Conservation (phyloP, 352 stramenopile species). For the Phytophthora vignae region DNA sequence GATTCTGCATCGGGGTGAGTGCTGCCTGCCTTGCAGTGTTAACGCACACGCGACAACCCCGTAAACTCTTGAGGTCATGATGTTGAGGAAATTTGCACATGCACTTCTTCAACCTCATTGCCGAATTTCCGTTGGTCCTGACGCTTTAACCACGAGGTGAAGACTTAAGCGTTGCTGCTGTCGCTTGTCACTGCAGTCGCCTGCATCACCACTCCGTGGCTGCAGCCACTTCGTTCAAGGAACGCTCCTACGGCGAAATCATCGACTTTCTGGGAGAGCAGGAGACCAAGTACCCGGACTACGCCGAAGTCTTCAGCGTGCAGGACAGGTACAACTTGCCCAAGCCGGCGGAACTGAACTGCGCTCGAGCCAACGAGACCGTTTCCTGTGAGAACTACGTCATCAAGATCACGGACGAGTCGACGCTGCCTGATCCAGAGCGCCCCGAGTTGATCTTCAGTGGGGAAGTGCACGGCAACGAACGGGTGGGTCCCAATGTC, state of each 20-base stretch:
- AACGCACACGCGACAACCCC: too few relatives aligned
- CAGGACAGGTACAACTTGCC: slow-evolving; percentile 82
- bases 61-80: too few relatives aligned
- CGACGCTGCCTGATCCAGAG: slow-evolving; percentile 60
- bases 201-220: too few relatives aligned
- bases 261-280: slow-evolving; percentile 63
- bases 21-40: too few relatives aligned
- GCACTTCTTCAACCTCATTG: too few relatives aligned
- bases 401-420: slow-evolving; percentile 86
- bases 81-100: too few relatives aligned
- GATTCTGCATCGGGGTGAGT: too few relatives aligned
- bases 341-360: slow-evolving; percentile 55
- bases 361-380: slow-evolving; percentile 46
- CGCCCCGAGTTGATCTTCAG: slow-evolving; percentile 95
- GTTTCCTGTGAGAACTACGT: slow-evolving; percentile 80
- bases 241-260: slow-evolving; percentile 77
- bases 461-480: slow-evolving; percentile 94
- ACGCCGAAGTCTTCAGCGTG: slow-evolving; percentile 83
- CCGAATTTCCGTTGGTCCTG: too few relatives aligned
- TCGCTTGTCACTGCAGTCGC: too few relatives aligned
- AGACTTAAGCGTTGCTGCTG: too few relatives aligned
- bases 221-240: slow-evolving; percentile 39
- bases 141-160: too few relatives aligned
- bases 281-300: slow-evolving; percentile 62
- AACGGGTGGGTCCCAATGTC: slow-evolving; percentile 91